Conservation (phyloP, 805 yeast genomes). For the Candida cerambycidarum region DNA sequence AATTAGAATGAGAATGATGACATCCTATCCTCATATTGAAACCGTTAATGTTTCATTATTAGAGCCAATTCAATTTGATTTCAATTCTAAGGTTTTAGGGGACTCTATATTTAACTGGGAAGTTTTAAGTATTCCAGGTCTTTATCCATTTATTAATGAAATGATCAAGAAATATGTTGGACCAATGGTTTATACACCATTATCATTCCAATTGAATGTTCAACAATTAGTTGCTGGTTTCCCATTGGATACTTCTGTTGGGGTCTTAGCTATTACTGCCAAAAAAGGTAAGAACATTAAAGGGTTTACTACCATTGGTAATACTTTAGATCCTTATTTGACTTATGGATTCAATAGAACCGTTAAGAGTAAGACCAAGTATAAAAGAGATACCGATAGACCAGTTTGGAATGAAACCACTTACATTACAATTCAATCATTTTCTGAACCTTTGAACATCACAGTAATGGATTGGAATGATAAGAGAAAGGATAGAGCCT, state of each 20-base stretch:
- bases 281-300: constrained; percentile 67
- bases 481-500: constrained; percentile 70
- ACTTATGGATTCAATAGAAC: constrained; percentile 61
- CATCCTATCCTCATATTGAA: constrained; percentile 89
- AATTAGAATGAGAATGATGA: constrained; percentile 84
- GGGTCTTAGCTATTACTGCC: constrained; percentile 72
- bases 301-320: constrained; percentile 68
- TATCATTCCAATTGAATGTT: constrained; percentile 88
- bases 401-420: constrained; percentile 88
- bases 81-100: constrained; percentile 70
- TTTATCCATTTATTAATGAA: constrained; percentile 76
- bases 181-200: constrained; percentile 83
- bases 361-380: constrained; percentile 66
- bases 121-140: constrained; percentile 81
- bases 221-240: constrained; percentile 88
- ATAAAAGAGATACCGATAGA: constrained; percentile 60
- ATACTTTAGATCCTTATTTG: constrained; percentile 88
- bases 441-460: constrained; percentile 80
- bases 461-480: constrained; percentile 76
- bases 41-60: constrained; percentile 82
- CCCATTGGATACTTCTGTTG: constrained; percentile 76
- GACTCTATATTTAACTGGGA: constrained; percentile 87
- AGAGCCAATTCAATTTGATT: constrained; percentile 88
- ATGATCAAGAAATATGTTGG: constrained; percentile 86
- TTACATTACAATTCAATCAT: constrained; percentile 65